Base-by-base conservation (phyloP, 1,284 basidiomycete species). In the Microbotryomycetes sp. region DNA sequence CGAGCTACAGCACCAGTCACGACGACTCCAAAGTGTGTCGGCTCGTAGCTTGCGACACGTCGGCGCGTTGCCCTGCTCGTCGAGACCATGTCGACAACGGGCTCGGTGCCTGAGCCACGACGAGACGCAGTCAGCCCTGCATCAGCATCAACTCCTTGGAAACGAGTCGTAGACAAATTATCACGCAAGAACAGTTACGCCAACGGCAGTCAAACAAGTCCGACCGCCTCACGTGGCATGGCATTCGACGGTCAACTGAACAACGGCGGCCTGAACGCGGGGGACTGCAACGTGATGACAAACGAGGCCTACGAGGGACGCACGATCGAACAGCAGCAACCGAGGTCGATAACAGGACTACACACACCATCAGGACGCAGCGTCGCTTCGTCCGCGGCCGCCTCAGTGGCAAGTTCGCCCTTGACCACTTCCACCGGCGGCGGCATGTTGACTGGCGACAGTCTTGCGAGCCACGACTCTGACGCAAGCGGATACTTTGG, bases 131-230 rank as follows among this genome's bases (percentile, higher is more conserved):
- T n/a, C n/a, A n/a, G n/a, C n/a, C n/a, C n/a, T n/a, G 9, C 36
- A 42, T 42, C 36, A 42, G 12, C 36, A 12, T 9, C 36, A 19
- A 42, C 60, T 7, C 64, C 64, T 16, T 65, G 64, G 64, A 62
- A 60, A 31, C 60, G 60, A 12, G 56, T 65, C 50, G 60, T 62
- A 30, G 60, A 60, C 15, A 16, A 58, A 1, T 55, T 65, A 2
- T 59, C 57, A 25, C 50, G 64, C 36, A 62, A 59, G 51, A 62
- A 19, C 19, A 42, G 36, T 19, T 19, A 42, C 36, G n/a, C n/a
- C n/a, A 42, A 9, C 12, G 36, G 36, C 36, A 42, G 36, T 42
- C 36, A 9, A 9, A 42, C 9, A 19, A 12, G 12, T 9, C 36
- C 36, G 19, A 42, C 9, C 36, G 36, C 36, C 36, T 42, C 36